These are phyloP conservation scores for Colletotrichum higginsianum DNA, from an alignment of 2,329 filamentous ascomycete species.

Conservation along the genomic window DNA sequence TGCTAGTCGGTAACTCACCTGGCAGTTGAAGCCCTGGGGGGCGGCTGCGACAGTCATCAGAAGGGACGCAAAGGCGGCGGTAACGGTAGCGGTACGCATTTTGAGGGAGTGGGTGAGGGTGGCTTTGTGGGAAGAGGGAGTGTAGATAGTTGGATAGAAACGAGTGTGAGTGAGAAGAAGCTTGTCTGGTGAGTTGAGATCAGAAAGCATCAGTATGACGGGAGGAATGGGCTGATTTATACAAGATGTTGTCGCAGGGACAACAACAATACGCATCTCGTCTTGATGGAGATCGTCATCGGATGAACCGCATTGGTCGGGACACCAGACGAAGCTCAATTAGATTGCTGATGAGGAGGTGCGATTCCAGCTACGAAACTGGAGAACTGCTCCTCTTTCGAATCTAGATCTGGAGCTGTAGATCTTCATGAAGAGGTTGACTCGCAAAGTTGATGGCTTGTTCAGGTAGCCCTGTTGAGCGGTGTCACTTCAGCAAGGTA, in stretches of 20 bases:
- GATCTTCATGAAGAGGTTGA: background rate
- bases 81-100: conserved; percentile 8
- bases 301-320: too few relatives aligned
- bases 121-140: too few relatives aligned
- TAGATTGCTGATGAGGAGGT: background rate
- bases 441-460: background rate
- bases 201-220: too few relatives aligned
- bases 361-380: background rate
- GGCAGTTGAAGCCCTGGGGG: conserved; percentile 25
- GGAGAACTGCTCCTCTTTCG: background rate
- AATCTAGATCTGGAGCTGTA: background rate
- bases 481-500: background rate
- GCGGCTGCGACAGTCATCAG: conserved; percentile 11
- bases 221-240: too few relatives aligned
- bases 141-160: background rate
- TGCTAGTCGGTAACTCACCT: background rate
- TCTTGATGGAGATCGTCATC: too few relatives aligned
- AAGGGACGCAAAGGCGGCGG: conserved; percentile 8
- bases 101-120: background rate
- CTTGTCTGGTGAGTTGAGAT: background rate
- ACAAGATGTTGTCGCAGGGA: too few relatives aligned
- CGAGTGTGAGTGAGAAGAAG: background rate
- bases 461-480: background rate
- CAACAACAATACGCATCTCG: too few relatives aligned
- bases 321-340: background rate